Evolutionary conservation across 805 yeast genomes (phyloP).

Genomic region (Yamadazyma laniorum): DNA sequence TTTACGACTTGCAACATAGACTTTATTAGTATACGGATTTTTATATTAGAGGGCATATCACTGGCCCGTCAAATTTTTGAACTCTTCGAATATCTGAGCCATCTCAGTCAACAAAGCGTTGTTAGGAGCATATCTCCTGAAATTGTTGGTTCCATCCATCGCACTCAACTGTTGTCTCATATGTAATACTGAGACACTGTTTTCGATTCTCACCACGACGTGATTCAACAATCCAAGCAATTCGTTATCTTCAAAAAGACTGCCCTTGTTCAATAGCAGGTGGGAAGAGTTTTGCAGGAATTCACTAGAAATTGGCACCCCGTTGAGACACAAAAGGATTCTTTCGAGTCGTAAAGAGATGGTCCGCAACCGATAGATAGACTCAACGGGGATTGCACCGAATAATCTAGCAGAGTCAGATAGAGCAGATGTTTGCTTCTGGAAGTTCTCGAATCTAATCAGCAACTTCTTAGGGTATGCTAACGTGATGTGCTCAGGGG

Average conservation of each 20-base stretch:
- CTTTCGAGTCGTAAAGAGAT: conserved; percentile 58
- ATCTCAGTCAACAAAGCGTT: conserved; percentile 11
- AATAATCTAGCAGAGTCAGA: conserved; percentile 34
- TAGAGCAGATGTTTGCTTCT: conserved; percentile 23
- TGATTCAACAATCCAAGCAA: conserved; percentile 59
- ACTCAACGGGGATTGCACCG: conserved; percentile 43
- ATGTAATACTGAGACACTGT: conserved; percentile 41
- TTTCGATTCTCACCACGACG: conserved; percentile 67
- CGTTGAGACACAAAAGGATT: conserved; percentile 50
- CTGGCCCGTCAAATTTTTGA: conserved; percentile 2
- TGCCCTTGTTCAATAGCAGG: conserved; percentile 19
- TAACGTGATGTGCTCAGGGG: conserved; percentile 82
- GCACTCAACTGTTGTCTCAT: conserved; percentile 32
- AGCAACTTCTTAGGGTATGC: conserved; percentile 67
- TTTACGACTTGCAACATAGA: no score
- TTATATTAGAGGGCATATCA: no score
- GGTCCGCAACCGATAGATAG: conserved; percentile 51
- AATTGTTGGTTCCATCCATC: conserved; percentile 18
- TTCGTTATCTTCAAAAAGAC: conserved; percentile 35
- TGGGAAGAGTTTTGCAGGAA: conserved; percentile 27
- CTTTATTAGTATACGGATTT: no score
- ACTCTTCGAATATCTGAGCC: conserved; percentile 8
- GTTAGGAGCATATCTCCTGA: conserved; percentile 9
- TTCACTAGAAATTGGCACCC: conserved; percentile 33
- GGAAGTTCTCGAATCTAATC: conserved; percentile 52